phyloP scores from a whole-genome alignment of 768 basidiomycete genomes.

The Lactarius psammicola region DNA sequence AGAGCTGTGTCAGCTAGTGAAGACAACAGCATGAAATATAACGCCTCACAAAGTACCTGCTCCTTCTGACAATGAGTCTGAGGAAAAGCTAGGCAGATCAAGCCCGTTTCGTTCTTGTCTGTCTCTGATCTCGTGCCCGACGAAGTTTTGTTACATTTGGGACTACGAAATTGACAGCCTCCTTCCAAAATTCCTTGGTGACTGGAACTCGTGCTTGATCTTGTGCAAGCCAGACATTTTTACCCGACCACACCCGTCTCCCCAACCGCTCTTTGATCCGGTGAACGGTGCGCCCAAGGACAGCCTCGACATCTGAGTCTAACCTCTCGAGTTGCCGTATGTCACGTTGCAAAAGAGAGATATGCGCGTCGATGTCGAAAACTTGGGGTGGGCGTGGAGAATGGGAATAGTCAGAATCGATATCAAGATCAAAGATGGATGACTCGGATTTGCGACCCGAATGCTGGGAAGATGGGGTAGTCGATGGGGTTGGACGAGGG shows the following conservation, averaged over 20 bases:
- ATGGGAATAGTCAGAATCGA: constrained; percentile 34
- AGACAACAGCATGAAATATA: not conserved
- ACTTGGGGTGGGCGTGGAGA: constrained; percentile 37
- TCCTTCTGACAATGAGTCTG: not conserved
- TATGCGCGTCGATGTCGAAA: constrained; percentile 55
- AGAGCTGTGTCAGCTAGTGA: constrained; percentile 1
- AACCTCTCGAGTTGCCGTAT: constrained; percentile 50
- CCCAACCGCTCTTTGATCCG: constrained; percentile 76
- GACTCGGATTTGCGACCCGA: constrained; percentile 2
- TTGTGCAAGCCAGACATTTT: constrained; percentile 53
- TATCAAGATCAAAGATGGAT: constrained; percentile 36
- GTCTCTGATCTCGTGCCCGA: not conserved
- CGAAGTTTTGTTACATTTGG: constrained; percentile 2
- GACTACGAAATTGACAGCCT: constrained; percentile 46
- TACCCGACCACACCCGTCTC: constrained; percentile 66
- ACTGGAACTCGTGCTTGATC: constrained; percentile 37
- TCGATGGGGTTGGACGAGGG: not conserved
- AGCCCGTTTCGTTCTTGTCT: not conserved
- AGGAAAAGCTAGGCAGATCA: not conserved
- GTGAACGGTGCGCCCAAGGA: constrained; percentile 51
- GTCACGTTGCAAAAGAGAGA: constrained; percentile 55
- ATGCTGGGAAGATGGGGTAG: not conserved
- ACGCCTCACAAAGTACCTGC: constrained; percentile 7
- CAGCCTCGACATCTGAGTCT: constrained; percentile 40
- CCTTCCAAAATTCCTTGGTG: constrained; percentile 47